Conservation (phyloP, 2,329 filamentous ascomycete species). For the Fonsecaea pedrosoi region DNA sequence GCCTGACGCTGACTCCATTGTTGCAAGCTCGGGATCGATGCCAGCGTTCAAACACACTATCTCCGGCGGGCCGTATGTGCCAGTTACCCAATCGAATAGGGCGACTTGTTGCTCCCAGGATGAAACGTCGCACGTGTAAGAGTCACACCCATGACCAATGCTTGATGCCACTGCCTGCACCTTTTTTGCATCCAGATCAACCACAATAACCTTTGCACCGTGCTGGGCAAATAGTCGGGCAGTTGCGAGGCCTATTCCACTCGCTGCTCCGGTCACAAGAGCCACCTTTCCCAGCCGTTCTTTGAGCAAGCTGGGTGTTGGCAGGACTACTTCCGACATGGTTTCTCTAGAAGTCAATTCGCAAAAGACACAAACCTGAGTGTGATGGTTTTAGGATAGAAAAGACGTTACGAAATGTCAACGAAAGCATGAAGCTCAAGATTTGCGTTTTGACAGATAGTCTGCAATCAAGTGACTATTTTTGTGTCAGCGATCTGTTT, state of each 20-base stretch:
- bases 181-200: conserved; percentile 6
- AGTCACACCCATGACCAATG: conserved; percentile 14
- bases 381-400: not conserved
- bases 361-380: not conserved
- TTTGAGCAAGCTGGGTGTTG: not conserved
- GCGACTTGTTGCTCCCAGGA: conserved; percentile 18
- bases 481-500: not conserved
- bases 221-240: conserved; percentile 19
- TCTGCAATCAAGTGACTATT: not conserved
- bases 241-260: conserved; percentile 12
- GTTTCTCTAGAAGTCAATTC: not conserved
- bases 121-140: conserved; percentile 9
- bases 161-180: not conserved
- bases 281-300: conserved; percentile 9
- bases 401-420: not conserved
- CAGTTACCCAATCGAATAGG: conserved; percentile 7
- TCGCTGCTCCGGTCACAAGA: conserved; percentile 15
- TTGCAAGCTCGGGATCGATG: conserved; percentile 15
- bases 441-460: not conserved
- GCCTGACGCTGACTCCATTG: not conserved
- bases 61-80: conserved; percentile 8
- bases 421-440: not conserved
- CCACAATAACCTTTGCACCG: conserved; percentile 18
- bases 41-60: conserved; percentile 19
- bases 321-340: conserved; percentile 8